These are phyloP conservation scores for Ensete ventricosum DNA, from an alignment of 176 grass and related monocot genomes.

Conservation along the genomic window DNA sequence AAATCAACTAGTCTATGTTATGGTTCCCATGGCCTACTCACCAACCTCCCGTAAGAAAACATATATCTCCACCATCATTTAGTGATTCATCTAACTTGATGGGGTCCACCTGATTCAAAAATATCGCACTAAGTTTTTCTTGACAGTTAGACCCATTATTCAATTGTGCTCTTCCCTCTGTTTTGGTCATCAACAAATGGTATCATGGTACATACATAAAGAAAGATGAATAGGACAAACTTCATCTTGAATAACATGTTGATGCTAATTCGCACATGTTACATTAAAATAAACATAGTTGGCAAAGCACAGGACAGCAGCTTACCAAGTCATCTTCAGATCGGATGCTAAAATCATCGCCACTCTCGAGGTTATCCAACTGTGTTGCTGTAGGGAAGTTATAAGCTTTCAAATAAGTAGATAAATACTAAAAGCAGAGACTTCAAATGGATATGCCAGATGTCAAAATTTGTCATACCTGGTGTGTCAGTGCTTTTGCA, in stretches of 20 bases:
- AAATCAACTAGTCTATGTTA: no score
- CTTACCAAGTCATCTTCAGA: constrained; percentile 71
- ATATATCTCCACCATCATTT: no score
- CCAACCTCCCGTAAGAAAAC: no score
- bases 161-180: no score
- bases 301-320: not conserved
- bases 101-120: no score
- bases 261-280: not conserved
- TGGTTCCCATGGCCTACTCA: no score
- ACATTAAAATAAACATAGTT: not conserved
- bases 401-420: not conserved
- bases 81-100: no score
- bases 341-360: constrained; percentile 61
- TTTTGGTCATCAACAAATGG: no score
- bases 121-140: no score
- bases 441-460: constrained; percentile 6
- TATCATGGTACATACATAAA: no score
- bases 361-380: constrained; percentile 51
- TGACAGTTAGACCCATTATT: no score
- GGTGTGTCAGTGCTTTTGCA: constrained; percentile 25
- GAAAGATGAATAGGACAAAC: not conserved
- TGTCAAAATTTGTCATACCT: constrained; percentile 34
- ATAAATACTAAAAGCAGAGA: constrained; percentile 5
- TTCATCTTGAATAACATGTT: not conserved
- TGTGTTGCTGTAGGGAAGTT: constrained; percentile 5